Evolutionary conservation across 1,284 basidiomycete species (phyloP).

Genomic region (Trichosporon coremiiforme): DNA sequence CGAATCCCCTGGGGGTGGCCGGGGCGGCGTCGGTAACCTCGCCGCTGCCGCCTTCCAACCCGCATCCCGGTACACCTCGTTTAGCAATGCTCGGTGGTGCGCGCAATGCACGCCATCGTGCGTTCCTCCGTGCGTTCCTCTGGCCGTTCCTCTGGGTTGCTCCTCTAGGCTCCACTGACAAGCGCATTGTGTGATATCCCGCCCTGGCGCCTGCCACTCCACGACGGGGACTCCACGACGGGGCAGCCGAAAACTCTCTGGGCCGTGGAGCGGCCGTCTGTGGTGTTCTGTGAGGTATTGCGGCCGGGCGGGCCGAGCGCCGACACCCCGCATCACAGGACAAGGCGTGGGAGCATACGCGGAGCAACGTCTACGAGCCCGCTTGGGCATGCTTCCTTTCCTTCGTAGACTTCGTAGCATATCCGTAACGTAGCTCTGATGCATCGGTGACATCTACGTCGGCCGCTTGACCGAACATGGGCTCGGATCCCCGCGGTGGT

Average conservation of each 20-base stretch:
- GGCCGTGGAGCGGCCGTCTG: too few relatives aligned
- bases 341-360: neutral
- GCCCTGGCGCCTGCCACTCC: too few relatives aligned
- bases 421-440: neutral
- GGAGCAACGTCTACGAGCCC: neutral
- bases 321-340: too few relatives aligned
- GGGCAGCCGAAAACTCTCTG: neutral
- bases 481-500: neutral
- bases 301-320: neutral
- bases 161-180: too few relatives aligned
- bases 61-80: too few relatives aligned
- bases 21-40: neutral
- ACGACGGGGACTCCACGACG: too few relatives aligned
- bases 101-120: too few relatives aligned
- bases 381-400: neutral
- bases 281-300: too few relatives aligned
- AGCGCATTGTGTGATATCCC: neutral
- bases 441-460: neutral
- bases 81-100: neutral
- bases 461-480: neutral
- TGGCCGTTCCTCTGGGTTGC: too few relatives aligned
- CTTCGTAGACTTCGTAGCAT: neutral
- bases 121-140: neutral
- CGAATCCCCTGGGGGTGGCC: too few relatives aligned
- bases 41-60: neutral